phyloP scores from a whole-genome alignment of 495 filamentous ascomycete species.

The Talaromyces liani region DNA sequence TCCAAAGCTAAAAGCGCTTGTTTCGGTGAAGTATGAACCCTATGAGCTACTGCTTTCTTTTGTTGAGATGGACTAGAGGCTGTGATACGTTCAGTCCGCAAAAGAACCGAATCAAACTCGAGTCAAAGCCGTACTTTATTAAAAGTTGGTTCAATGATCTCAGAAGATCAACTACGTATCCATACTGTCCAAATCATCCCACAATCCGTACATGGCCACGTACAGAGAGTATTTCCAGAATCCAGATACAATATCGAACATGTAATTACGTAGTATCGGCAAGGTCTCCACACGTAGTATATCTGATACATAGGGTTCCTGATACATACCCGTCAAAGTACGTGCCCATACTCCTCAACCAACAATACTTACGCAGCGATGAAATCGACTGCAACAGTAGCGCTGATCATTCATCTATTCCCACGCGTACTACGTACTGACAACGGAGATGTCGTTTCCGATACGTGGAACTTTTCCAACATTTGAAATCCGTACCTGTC shows the following conservation, averaged over 20 bases:
- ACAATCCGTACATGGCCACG: neutral
- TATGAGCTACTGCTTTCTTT: neutral
- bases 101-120: neutral
- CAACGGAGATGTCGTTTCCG: neutral
- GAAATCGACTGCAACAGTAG: neutral
- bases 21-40: neutral
- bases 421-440: neutral
- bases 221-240: neutral
- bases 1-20: neutral
- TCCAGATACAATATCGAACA: neutral
- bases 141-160: neutral
- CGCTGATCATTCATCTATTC: neutral
- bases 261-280: neutral
- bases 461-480: neutral
- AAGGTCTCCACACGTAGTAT: neutral
- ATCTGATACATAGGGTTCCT: neutral
- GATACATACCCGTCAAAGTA: neutral
- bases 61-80: neutral
- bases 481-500: neutral
- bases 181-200: no score
- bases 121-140: neutral
- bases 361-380: no score
- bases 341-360: neutral
- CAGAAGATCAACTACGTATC: neutral
- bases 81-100: neutral